Base-by-base conservation (phyloP, 768 basidiomycete species). In the Termitomyces sp. region DNA sequence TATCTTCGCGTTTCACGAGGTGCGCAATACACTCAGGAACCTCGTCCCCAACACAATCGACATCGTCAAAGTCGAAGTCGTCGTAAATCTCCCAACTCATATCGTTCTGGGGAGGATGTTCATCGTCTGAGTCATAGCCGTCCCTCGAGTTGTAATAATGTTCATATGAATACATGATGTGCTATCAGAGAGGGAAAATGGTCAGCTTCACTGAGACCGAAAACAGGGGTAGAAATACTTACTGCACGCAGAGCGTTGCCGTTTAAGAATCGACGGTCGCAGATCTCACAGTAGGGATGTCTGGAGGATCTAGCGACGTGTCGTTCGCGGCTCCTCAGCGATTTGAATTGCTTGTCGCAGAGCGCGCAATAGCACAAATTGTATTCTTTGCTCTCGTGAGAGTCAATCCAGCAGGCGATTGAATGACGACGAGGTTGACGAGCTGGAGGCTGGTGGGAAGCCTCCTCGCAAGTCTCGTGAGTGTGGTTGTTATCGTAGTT, bases 191-290 rank as follows among this genome's bases (percentile, higher is more conserved):
- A 32, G 1, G 12, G 4, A 5, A 19, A 2, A 8, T 17, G 5
- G 5, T 43, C 8, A 45, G 25, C 11, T 6, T 19, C 14, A 4
- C 1, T 19, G 8, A 2, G 8, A 25, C 2, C 0, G 6, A 38
- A 0, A 43, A 34, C 27, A 31, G 32, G 34, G 17, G 43, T 19
- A 45, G 10, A 1, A 5, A n/a, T 5, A 51, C 56, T 38, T 45
- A 57, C 56, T 27, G 27, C 42, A 44, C 49, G 56, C 23, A 57
- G 23, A 29, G 56, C 42, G 27, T 57, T 57, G n/a, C 56, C 49
- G 34, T 51, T 57, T 34, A 57, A 32, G 25, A 57, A 57, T 14
- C 56, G 40, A 27, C 49, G 56, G 8, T 47, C 35, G 19, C 56
- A 57, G 3, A 50, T 9, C 31, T 52, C 49, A 4, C 56, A 57